These are phyloP conservation scores for Fibroporia radiculosa DNA, from an alignment of 768 basidiomycete genomes.

Conservation along the genomic window DNA sequence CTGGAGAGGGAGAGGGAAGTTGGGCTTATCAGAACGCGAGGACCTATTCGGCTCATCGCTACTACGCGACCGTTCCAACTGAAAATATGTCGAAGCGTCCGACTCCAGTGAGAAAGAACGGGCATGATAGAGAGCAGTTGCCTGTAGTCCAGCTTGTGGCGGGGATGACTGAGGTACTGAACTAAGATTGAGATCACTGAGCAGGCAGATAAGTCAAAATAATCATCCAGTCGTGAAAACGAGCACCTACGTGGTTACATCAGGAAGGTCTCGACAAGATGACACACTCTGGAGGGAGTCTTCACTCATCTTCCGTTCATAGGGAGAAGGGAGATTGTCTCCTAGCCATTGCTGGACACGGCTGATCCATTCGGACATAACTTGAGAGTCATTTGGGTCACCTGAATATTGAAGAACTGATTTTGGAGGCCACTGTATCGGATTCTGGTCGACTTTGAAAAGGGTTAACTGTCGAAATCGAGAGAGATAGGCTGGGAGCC, in stretches of 20 bases:
- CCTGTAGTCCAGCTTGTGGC: conserved; percentile 4
- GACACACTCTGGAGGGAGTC: conserved; percentile 33
- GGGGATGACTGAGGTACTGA: conserved; percentile 1
- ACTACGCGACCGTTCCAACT: conserved; percentile 14
- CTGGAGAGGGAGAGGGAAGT: conserved; percentile 42
- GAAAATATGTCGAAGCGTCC: conserved; percentile 42
- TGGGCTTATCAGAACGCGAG: conserved; percentile 16
- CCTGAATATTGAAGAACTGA: conserved; percentile 38
- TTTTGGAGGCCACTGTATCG: conserved; percentile 87
- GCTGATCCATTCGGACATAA: conserved; percentile 66
- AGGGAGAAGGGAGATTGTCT: conserved; percentile 28
- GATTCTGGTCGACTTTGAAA: conserved; percentile 85
- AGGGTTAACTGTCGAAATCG: conserved; percentile 69
- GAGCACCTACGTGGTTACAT: not conserved
- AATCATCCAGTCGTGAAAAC: not conserved
- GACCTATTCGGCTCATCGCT: conserved; percentile 24
- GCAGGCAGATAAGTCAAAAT: not conserved
- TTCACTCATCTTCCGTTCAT: conserved; percentile 31
- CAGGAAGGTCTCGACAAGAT: not conserved
- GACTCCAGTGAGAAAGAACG: conserved; percentile 60
- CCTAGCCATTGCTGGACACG: conserved; percentile 73
- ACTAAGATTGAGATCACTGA: conserved; percentile 6
- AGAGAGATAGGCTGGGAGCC: conserved; percentile 71
- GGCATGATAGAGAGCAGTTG: conserved; percentile 10
- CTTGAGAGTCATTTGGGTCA: conserved; percentile 37